Evolutionary conservation across 73 alveolate genomes (phyloP).

Genomic region (Paramecium bursaria): DNA sequence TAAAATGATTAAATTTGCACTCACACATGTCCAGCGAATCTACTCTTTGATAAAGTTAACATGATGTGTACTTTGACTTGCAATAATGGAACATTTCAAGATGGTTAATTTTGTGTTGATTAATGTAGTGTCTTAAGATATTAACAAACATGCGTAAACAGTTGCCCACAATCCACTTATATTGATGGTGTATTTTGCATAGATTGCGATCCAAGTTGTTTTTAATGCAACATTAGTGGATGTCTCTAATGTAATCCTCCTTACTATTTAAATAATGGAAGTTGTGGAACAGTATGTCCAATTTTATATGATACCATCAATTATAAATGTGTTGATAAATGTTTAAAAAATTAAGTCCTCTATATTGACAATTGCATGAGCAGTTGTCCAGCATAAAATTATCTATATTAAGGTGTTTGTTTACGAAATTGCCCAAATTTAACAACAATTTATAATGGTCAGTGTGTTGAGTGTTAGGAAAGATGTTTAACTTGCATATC

Average conservation of each 20-base stretch:
- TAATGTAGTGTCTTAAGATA: background rate
- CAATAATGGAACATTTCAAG: too few relatives aligned
- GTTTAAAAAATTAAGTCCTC: background rate
- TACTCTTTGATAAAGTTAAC: background rate
- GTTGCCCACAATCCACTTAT: background rate
- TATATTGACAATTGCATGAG: background rate
- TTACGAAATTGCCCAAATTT: background rate
- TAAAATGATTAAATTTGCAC: background rate
- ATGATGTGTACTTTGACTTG: too few relatives aligned
- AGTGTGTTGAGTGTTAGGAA: background rate
- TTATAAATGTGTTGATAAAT: background rate
- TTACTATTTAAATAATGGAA: slow-evolving; percentile 1
- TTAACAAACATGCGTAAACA: background rate
- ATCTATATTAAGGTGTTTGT: background rate
- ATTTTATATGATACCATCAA: background rate
- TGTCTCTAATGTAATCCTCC: background rate
- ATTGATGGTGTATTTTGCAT: background rate
- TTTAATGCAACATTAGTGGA: background rate
- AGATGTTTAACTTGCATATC: slow-evolving; percentile 10
- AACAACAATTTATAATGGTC: background rate
- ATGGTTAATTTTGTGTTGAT: slow-evolving; percentile 4
- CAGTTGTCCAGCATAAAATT: background rate
- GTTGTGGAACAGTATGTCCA: slow-evolving; percentile 10
- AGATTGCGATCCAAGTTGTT: background rate
- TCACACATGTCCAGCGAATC: slow-evolving; percentile 16